Evolutionary conservation across 208 protist genomes (phyloP).

Genomic region (Trypanosoma congolense): DNA sequence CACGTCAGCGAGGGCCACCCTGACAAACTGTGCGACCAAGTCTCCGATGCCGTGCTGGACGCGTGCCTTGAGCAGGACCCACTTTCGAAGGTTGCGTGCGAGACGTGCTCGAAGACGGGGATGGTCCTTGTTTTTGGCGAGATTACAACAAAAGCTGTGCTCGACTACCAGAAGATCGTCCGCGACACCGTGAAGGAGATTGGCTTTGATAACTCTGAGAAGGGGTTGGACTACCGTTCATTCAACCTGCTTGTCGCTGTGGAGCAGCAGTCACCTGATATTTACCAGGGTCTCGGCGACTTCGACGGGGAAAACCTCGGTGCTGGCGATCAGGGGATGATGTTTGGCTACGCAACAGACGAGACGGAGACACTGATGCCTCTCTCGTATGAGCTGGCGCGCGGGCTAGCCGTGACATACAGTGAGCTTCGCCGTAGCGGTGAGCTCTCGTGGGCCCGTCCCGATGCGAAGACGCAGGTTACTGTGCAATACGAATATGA

Average conservation of each 20-base stretch:
- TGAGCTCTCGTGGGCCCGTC: background rate
- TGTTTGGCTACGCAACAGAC: constrained; percentile 99
- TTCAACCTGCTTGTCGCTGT: background rate
- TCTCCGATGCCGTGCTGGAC: background rate
- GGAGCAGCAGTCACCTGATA: background rate
- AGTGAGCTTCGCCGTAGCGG: background rate
- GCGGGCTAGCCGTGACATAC: background rate
- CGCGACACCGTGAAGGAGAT: background rate
- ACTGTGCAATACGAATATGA: background rate
- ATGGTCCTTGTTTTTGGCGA: background rate
- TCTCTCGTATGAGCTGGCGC: constrained; percentile 79
- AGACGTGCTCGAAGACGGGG: background rate
- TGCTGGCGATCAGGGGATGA: constrained; percentile 97
- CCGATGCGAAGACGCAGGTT: background rate
- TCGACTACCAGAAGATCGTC: background rate
- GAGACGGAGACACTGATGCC: constrained; percentile 98
- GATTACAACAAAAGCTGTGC: background rate
- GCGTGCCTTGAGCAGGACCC: background rate
- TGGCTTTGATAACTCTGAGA: background rate
- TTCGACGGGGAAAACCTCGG: background rate
- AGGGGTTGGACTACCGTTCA: background rate
- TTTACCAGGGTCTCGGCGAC: background rate
- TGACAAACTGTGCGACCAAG: background rate
- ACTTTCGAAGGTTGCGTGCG: background rate
- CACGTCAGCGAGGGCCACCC: background rate